Percentiles rank a stretch among this genome's conserved stretches.
These are phyloP conservation scores for Mortierella hygrophila DNA, from an alignment of 192 early-diverging fungal genomes.

Conservation along the genomic window DNA sequence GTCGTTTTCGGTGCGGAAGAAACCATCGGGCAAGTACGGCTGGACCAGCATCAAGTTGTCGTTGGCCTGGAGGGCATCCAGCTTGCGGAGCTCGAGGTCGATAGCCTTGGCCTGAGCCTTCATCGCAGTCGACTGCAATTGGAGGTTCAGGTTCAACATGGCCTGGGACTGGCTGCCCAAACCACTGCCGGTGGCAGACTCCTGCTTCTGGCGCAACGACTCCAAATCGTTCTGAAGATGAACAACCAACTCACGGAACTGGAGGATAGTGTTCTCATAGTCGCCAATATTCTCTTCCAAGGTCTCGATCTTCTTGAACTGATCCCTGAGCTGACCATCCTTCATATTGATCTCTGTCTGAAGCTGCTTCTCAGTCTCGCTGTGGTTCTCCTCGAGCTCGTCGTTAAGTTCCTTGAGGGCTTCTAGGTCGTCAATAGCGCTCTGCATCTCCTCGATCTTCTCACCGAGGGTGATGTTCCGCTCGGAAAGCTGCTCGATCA, in stretches of 20 bases:
- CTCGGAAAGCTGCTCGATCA: slow-evolving; percentile 86
- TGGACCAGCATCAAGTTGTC: slow-evolving; percentile 74
- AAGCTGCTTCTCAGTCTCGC: slow-evolving; percentile 88
- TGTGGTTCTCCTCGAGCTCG: slow-evolving; percentile 93
- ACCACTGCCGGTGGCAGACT: slow-evolving; percentile 55
- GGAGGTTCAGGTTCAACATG: slow-evolving; percentile 84
- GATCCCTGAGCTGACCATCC: slow-evolving; percentile 75
- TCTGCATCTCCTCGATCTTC: slow-evolving; percentile 85
- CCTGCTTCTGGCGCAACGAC: slow-evolving; percentile 75
- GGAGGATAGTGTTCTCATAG: slow-evolving; percentile 86
- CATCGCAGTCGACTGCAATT: slow-evolving; percentile 82
- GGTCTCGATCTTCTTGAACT: slow-evolving; percentile 67
- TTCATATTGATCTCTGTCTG: slow-evolving; percentile 87
- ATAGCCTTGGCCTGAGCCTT: slow-evolving; percentile 91
- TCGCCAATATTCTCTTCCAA: slow-evolving; percentile 88
- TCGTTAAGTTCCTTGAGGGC: slow-evolving; percentile 91
- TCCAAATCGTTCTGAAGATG: slow-evolving; percentile 84
- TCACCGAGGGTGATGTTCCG: slow-evolving; percentile 86
- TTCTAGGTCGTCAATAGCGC: slow-evolving; percentile 88
- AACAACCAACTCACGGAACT: slow-evolving; percentile 87
- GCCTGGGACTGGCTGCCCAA: slow-evolving; percentile 81
- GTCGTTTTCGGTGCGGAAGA: slow-evolving; percentile 84
- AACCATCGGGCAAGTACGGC: slow-evolving; percentile 89
- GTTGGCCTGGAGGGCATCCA: slow-evolving; percentile 88
- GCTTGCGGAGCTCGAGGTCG: slow-evolving; percentile 89